Evolutionary conservation across 2,329 filamentous ascomycete species (phyloP).

Genomic region (Periconia macrospinosa): DNA sequence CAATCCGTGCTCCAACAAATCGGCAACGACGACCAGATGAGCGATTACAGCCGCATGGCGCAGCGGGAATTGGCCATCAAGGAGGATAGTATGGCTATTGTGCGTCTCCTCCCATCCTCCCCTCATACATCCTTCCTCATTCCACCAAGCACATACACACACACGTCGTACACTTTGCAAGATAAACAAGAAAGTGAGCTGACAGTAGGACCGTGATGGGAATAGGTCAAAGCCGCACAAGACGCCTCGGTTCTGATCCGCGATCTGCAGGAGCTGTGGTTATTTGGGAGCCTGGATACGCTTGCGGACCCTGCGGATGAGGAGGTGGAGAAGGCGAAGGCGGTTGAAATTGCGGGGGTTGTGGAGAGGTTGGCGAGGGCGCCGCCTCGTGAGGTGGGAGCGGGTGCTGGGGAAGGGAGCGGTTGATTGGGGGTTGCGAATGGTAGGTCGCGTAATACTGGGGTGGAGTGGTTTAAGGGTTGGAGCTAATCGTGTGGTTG

Average conservation of each 20-base stretch:
- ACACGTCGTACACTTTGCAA: too few species aligned
- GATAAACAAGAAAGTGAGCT: too few species aligned
- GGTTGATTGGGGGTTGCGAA: too few species aligned
- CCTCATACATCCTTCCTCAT: neutral
- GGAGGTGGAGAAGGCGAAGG: too few species aligned
- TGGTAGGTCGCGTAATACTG: too few species aligned
- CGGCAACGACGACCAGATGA: constrained; percentile 2
- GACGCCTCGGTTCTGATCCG: constrained; percentile 64
- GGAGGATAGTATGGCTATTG: constrained; percentile 7
- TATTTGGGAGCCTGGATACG: constrained; percentile 66
- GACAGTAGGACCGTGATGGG: neutral
- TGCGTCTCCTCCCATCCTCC: neutral
- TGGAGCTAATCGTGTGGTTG: too few species aligned
- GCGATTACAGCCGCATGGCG: constrained; percentile 7
- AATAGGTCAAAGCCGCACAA: constrained; percentile 62
- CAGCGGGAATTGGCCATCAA: constrained; percentile 8
- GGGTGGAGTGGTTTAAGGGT: too few species aligned
- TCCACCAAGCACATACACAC: too few species aligned
- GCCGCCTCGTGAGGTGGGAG: too few species aligned
- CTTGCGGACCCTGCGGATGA: constrained; percentile 39
- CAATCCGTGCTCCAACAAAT: constrained; percentile 3
- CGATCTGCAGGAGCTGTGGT: constrained; percentile 67
- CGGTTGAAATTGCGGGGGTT: too few species aligned
- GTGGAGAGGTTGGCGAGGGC: too few species aligned
- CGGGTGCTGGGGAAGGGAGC: too few species aligned